A percentile compares a stretch with the other conserved stretches of the same genome.
phyloP scores from a whole-genome alignment of 2,329 filamentous ascomycete genomes.

The Calonectria henricotiae region DNA sequence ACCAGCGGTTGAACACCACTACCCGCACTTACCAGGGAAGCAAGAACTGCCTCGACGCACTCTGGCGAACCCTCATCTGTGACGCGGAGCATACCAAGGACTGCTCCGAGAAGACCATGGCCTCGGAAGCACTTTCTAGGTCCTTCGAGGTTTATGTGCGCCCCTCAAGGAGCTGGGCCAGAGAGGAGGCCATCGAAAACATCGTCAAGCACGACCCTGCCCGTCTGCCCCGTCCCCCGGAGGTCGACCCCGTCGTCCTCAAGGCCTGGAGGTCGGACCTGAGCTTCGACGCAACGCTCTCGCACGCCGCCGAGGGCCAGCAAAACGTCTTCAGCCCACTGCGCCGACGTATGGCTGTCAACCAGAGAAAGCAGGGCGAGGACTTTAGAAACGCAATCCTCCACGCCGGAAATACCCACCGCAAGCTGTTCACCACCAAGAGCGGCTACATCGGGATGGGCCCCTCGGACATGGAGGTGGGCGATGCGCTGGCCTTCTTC shows the following conservation, averaged over 20 bases:
- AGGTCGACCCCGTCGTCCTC: constrained; percentile 18
- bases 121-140: constrained; percentile 4
- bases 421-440: constrained; percentile 28
- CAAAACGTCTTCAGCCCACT: constrained; percentile 20
- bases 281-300: background rate
- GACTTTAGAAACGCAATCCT: constrained; percentile 14
- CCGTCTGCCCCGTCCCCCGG: background rate
- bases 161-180: background rate
- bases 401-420: constrained; percentile 14
- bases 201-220: constrained; percentile 13
- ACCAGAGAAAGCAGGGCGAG: constrained; percentile 9
- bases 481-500: constrained; percentile 23
- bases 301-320: constrained; percentile 7
- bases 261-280: constrained; percentile 22
- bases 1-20: constrained; percentile 19
- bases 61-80: constrained; percentile 31
- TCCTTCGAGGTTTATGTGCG: constrained; percentile 29
- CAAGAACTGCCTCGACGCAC: constrained; percentile 25
- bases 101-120: background rate
- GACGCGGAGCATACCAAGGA: constrained; percentile 8
- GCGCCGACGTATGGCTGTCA: background rate
- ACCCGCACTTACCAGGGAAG: background rate
- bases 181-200: background rate
- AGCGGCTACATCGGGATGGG: constrained; percentile 31
- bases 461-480: background rate